A percentile compares a stretch with the other conserved stretches of the same genome.
phyloP scores from a whole-genome alignment of 345 rosid species.

The Toxicodendron radicans region DNA sequence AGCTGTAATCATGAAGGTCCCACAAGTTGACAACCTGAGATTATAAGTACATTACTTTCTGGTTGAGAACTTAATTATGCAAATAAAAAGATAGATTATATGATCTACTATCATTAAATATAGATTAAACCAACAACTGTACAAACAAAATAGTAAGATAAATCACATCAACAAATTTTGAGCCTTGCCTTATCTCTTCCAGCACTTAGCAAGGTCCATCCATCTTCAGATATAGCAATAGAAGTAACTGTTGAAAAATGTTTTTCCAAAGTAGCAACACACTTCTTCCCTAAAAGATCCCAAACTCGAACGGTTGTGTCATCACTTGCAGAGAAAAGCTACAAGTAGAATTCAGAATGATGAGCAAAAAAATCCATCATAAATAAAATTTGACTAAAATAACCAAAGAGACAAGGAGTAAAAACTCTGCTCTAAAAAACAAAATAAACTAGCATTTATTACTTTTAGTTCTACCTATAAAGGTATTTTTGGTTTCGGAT shows the following conservation, averaged over 20 bases:
- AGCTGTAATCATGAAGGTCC: slow-evolving; percentile 79
- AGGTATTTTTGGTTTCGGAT: background rate
- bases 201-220: slow-evolving; percentile 71
- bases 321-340: slow-evolving; percentile 92
- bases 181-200: slow-evolving; percentile 87
- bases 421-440: background rate
- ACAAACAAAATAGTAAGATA: background rate
- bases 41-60: slow-evolving; percentile 11
- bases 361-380: background rate
- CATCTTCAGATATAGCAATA: slow-evolving; percentile 79
- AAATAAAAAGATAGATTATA: background rate
- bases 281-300: slow-evolving; percentile 79
- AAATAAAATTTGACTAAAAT: background rate
- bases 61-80: slow-evolving; percentile 11
- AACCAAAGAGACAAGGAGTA: background rate
- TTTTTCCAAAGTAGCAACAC: slow-evolving; percentile 64
- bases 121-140: background rate
- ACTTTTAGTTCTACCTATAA: background rate
- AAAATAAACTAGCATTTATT: background rate
- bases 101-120: slow-evolving; percentile 10
- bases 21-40: slow-evolving; percentile 89
- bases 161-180: background rate
- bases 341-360: slow-evolving; percentile 17
- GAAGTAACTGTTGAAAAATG: slow-evolving; percentile 88
- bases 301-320: slow-evolving; percentile 85